Conservation (phyloP, 2,329 filamentous ascomycete species). For the Pseudogymnoascus sp. region DNA sequence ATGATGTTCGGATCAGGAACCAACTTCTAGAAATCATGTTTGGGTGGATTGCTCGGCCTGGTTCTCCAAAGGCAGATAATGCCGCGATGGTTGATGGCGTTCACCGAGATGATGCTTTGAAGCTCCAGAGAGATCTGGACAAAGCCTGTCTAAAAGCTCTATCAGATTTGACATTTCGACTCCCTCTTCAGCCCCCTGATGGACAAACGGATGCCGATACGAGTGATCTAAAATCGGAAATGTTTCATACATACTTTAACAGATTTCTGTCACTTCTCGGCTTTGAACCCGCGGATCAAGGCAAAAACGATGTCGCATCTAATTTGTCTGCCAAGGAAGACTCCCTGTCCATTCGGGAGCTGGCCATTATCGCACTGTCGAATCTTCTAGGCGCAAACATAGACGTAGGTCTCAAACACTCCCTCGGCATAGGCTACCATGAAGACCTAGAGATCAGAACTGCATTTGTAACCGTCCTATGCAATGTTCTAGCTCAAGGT, state of each 20-base stretch:
- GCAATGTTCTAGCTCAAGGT: constrained; percentile 64
- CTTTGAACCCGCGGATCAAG: constrained; percentile 42
- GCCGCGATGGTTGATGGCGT: constrained; percentile 30
- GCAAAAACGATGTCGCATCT: constrained; percentile 35
- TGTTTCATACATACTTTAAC: constrained; percentile 67
- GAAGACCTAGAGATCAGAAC: constrained; percentile 63
- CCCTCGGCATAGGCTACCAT: constrained; percentile 62
- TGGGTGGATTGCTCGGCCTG: constrained; percentile 58
- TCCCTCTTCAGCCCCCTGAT: constrained; percentile 59
- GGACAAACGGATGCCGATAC: constrained; percentile 59
- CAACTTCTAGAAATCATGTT: constrained; percentile 62
- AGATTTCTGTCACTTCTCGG: constrained; percentile 60
- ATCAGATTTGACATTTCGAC: constrained; percentile 58
- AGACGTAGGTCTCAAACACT: constrained; percentile 64
- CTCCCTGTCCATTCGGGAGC: constrained; percentile 47
- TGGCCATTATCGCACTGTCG: constrained; percentile 60
- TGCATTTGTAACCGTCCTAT: constrained; percentile 62
- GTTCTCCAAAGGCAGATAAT: constrained; percentile 42
- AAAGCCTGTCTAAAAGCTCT: constrained; percentile 58
- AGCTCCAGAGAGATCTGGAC: constrained; percentile 59
- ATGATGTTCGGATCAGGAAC: constrained; percentile 62
- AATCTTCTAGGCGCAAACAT: constrained; percentile 66
- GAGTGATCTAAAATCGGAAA: constrained; percentile 61
- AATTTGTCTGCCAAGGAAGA: constrained; percentile 45
- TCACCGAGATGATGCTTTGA: constrained; percentile 49